These are phyloP conservation scores for Phytophthora europaea DNA, from an alignment of 352 stramenopile genomes.

Conservation along the genomic window DNA sequence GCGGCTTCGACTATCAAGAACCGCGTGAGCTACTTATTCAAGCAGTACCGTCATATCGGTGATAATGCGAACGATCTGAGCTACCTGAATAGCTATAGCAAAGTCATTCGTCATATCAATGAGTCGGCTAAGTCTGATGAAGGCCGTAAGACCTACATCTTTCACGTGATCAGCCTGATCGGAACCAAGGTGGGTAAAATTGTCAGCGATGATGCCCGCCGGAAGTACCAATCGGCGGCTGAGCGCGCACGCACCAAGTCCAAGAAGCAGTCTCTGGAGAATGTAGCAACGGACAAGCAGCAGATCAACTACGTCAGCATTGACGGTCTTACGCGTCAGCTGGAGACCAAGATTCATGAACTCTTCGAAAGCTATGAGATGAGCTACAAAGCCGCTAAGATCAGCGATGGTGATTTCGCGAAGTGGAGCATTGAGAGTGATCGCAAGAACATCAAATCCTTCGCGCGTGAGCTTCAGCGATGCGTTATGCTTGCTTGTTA, in stretches of 20 bases:
- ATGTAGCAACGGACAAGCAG: background rate
- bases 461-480: too few species aligned
- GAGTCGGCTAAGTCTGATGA: background rate
- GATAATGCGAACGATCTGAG: background rate
- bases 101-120: background rate
- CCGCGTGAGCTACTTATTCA: background rate
- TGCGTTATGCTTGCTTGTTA: too few species aligned
- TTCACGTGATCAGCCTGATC: background rate
- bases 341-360: background rate
- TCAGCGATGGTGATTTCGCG: too few species aligned
- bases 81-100: background rate
- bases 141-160: background rate
- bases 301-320: background rate
- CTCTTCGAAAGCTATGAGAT: too few species aligned
- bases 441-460: too few species aligned
- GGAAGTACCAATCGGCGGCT: background rate
- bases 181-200: background rate
- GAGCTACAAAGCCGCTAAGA: too few species aligned
- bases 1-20: background rate
- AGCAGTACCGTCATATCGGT: background rate
- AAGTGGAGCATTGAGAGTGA: too few species aligned
- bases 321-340: background rate
- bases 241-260: background rate
- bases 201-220: background rate
- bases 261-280: background rate